A percentile compares a stretch with the other conserved stretches of the same genome.
These are phyloP conservation scores for Evernia prunastri DNA, from an alignment of 495 filamentous ascomycete species.

Conservation along the genomic window DNA sequence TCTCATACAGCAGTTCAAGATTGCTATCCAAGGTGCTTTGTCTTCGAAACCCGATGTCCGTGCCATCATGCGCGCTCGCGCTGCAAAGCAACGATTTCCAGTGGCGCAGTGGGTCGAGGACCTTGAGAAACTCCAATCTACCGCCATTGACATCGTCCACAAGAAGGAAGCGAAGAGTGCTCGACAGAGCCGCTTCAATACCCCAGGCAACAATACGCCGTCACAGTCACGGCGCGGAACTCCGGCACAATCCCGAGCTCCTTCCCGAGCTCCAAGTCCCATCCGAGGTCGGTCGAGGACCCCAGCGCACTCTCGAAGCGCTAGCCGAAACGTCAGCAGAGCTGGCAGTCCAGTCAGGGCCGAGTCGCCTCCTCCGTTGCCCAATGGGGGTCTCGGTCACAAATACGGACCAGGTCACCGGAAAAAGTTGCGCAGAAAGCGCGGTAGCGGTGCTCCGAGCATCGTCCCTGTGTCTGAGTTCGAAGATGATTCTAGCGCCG, in stretches of 20 bases:
- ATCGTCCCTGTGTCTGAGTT: conserved; percentile 6
- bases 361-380: conserved; percentile 1
- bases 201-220: conserved; percentile 8
- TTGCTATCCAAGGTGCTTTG: conserved; percentile 60
- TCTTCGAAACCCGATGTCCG: conserved; percentile 52
- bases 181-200: conserved; percentile 5
- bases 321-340: neutral
- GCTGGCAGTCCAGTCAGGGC: conserved; percentile 4
- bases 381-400: conserved; percentile 8
- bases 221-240: conserved; percentile 6
- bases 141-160: conserved; percentile 36
- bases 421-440: conserved; percentile 11
- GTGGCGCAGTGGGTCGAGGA: conserved; percentile 62
- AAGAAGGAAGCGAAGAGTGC: conserved; percentile 16
- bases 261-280: conserved; percentile 16
- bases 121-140: conserved; percentile 54
- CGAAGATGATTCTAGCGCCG: conserved; percentile 11
- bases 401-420: conserved; percentile 14
- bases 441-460: neutral
- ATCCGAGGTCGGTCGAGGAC: conserved; percentile 2
- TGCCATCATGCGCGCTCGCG: conserved; percentile 66
- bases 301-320: conserved; percentile 1
- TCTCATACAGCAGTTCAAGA: conserved; percentile 64
- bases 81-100: conserved; percentile 72
- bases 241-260: conserved; percentile 14